Evolutionary conservation across 2,329 filamentous ascomycete genomes (phyloP).

Genomic region (Penicillium polonicum): DNA sequence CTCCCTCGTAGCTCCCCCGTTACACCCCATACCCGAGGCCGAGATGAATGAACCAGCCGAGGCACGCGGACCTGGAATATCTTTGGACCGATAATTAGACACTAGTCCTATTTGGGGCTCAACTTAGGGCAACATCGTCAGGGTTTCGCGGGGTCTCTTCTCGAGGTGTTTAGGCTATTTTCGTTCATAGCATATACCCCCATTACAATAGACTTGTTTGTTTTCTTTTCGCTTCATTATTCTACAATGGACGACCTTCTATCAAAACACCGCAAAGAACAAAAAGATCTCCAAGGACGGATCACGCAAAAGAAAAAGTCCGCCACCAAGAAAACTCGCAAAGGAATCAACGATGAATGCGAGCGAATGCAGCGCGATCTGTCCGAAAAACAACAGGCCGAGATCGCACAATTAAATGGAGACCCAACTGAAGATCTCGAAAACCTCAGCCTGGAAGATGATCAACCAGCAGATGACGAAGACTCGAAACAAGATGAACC

Average conservation of each 20-base stretch:
- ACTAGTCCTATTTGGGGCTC: slow-evolving; percentile 23
- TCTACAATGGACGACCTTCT: slow-evolving; percentile 70
- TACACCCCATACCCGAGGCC: slow-evolving; percentile 25
- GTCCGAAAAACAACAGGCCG: slow-evolving; percentile 53
- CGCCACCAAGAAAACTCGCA: slow-evolving; percentile 77
- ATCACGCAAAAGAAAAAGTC: slow-evolving; percentile 96
- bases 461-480: slow-evolving; percentile 16
- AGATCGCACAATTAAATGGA: slow-evolving; percentile 49
- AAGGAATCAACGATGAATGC: slow-evolving; percentile 68
- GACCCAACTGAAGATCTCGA: slow-evolving; percentile 32
- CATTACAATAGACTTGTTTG: slow-evolving; percentile 1
- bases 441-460: slow-evolving; percentile 34
- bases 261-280: slow-evolving; percentile 80
- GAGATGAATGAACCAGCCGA: slow-evolving; percentile 25
- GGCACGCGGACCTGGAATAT: slow-evolving; percentile 22
- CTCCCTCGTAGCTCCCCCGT: slow-evolving; percentile 10
- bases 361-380: slow-evolving; percentile 57
- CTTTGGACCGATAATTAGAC: slow-evolving; percentile 8
- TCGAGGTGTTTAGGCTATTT: slow-evolving; percentile 6
- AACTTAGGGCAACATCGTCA: slow-evolving; percentile 29
- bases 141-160: slow-evolving; percentile 32
- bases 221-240: not conserved
- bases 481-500: slow-evolving; percentile 12
- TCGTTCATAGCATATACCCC: slow-evolving; percentile 8
- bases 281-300: slow-evolving; percentile 77